Evolutionary conservation across 192 early-diverging fungal genomes (phyloP), one percentile per base, ranked within the genome.

Genomic region (Coemansia sp.): DNA sequence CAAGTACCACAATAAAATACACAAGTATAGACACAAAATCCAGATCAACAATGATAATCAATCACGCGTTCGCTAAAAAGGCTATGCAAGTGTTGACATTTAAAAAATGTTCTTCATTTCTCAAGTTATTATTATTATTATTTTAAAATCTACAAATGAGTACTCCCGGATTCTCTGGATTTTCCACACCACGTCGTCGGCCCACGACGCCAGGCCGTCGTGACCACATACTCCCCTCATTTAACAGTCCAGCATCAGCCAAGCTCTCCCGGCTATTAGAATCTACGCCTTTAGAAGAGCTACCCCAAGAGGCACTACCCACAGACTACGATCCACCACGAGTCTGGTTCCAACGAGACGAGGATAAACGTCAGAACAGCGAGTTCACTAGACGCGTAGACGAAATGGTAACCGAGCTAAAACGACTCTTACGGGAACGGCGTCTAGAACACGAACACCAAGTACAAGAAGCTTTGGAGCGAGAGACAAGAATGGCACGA

Each of bases 281-380:
- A 6, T 68, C 80, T 6, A 60, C 80, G 30, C 69, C 72, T 30
- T 7, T 19, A 1, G 80, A 82, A 10, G 80, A 72, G 38, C 58
- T 82, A 5, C 75, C 79, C 2, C 43, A 43, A 1, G 74, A 82
- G 30, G 26, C 76, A 2, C 61, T 62, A n/a, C 71, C 66, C 49
- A 73, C 75, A 23, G 82, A 84, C 19, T 84, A 84, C 47, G 82
- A 84, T 16, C 66, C 82, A 21, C 82, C 82, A 10, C 76, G 77
- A 2, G 77, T 84, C 4, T 79, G 77, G 77, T 80, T 84, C 63
- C 77, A 84, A 35, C 78, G 70, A 7, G 74, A 80, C 14, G 76
- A 83, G 61, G 82, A 84, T 55, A 64, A 74, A 39, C 21, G 46
- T 32, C 82, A 79, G 35, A 84, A 78, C 62, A 64, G 64, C 11